These are phyloP conservation scores for Moringa oleifera DNA, from an alignment of 345 rosid species.

Conservation along the genomic window DNA sequence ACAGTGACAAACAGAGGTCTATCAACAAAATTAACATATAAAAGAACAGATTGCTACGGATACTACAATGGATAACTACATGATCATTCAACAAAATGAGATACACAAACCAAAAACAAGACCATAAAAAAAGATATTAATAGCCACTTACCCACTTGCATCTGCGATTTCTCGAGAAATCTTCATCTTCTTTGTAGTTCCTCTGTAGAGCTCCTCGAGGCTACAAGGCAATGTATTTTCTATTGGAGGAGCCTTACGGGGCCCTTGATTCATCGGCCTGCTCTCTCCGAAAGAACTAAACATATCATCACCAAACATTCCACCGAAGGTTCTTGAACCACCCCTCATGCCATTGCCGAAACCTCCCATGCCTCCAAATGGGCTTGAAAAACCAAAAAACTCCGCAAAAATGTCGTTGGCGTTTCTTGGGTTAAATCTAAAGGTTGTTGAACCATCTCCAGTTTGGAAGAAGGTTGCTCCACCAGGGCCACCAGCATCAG, in stretches of 20 bases:
- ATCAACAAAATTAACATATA: too few relatives aligned
- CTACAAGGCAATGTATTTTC: slow-evolving; percentile 55
- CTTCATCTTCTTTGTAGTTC: slow-evolving; percentile 77
- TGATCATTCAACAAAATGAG: too few relatives aligned
- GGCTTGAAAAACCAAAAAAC: slow-evolving; percentile 57
- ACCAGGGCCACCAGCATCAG: slow-evolving; percentile 50
- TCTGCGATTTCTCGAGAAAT: slow-evolving; percentile 76
- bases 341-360: slow-evolving; percentile 39
- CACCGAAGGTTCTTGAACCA: slow-evolving; percentile 34
- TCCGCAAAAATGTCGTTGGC: slow-evolving; percentile 71
- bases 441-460: slow-evolving; percentile 58
- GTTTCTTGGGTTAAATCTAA: slow-evolving; percentile 62
- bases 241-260: slow-evolving; percentile 53
- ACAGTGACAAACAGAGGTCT: too few relatives aligned
- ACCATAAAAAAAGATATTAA: too few relatives aligned
- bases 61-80: too few relatives aligned
- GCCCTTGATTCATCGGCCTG: slow-evolving; percentile 35
- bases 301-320: slow-evolving; percentile 63
- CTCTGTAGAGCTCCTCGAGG: slow-evolving; percentile 75
- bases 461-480: slow-evolving; percentile 68
- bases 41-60: too few relatives aligned
- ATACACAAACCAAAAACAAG: not conserved
- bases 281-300: slow-evolving; percentile 48
- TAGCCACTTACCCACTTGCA: slow-evolving; percentile 48
- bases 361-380: slow-evolving; percentile 48